phyloP scores from a whole-genome alignment of 164 flowering plant genomes.

The Hamamelis virginiana region DNA sequence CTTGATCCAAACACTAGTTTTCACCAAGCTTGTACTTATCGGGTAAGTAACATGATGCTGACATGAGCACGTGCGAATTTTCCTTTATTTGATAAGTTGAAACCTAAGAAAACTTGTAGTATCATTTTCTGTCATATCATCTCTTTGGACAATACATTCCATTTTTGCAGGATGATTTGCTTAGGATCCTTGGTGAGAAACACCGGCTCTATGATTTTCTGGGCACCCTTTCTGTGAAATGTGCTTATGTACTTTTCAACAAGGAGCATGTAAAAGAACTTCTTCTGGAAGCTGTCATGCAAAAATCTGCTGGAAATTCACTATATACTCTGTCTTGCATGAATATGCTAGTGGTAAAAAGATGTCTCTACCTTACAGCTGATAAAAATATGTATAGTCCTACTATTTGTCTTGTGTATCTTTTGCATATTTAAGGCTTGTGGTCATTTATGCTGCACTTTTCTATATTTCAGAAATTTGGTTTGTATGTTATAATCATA shows the following conservation, averaged over 20 bases:
- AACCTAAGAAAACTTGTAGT: neutral
- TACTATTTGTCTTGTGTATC: neutral
- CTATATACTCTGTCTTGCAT: conserved; percentile 59
- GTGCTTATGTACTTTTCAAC: conserved; percentile 80
- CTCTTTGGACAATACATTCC: neutral
- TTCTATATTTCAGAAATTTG: neutral
- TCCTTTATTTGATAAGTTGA: neutral
- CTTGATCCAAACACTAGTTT: conserved; percentile 68
- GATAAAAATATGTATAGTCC: neutral
- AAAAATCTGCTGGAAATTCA: conserved; percentile 57
- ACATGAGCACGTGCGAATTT: neutral
- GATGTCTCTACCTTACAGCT: neutral
- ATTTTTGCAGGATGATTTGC: conserved; percentile 77
- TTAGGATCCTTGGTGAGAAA: conserved; percentile 75
- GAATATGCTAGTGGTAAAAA: conserved; percentile 78
- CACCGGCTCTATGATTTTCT: conserved; percentile 84
- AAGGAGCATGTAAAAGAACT: conserved; percentile 88
- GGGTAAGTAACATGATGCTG: conserved; percentile 44
- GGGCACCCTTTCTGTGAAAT: conserved; percentile 67
- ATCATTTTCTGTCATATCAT: neutral
- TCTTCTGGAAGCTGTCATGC: conserved; percentile 48
- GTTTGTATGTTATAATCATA: too few relatives aligned
- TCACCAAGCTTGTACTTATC: conserved; percentile 46
- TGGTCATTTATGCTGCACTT: neutral
- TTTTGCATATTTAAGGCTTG: neutral